Conservation (phyloP, 768 basidiomycete species). For the Agaricus subrufescens region DNA sequence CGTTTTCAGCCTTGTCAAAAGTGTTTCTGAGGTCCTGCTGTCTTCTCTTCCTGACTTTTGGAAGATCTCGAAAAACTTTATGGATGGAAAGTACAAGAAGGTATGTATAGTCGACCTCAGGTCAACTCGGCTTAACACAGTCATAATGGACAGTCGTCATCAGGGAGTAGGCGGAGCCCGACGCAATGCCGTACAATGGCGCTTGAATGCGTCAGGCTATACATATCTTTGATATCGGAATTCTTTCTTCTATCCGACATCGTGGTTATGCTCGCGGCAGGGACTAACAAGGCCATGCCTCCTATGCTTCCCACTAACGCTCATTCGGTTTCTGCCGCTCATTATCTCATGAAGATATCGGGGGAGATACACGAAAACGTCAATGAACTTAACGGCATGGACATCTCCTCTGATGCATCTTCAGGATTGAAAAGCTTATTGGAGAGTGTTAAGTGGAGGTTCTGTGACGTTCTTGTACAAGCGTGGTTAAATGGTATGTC, state of each 20-base stretch:
- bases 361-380: conserved; percentile 84
- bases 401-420: conserved; percentile 73
- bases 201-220: conserved; percentile 79
- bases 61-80: conserved; percentile 85
- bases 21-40: conserved; percentile 79
- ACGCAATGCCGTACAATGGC: conserved; percentile 86
- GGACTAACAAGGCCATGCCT: conserved; percentile 35
- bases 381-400: conserved; percentile 74
- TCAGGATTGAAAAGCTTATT: conserved; percentile 66
- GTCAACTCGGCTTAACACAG: conserved; percentile 5
- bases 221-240: conserved; percentile 78
- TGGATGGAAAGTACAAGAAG: conserved; percentile 92
- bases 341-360: conserved; percentile 77
- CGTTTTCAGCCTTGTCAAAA: conserved; percentile 75
- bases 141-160: conserved; percentile 23
- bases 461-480: conserved; percentile 73
- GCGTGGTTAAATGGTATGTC: conserved; percentile 79
- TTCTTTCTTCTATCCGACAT: conserved; percentile 77
- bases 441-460: conserved; percentile 83
- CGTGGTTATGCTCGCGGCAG: conserved; percentile 56
- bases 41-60: conserved; percentile 90
- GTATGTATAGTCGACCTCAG: conserved; percentile 32
- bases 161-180: conserved; percentile 69
- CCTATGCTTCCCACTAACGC: conserved; percentile 66
- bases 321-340: conserved; percentile 76